phyloP scores from a whole-genome alignment of 2,329 filamentous ascomycete genomes.

The Sporothrix globosa region DNA sequence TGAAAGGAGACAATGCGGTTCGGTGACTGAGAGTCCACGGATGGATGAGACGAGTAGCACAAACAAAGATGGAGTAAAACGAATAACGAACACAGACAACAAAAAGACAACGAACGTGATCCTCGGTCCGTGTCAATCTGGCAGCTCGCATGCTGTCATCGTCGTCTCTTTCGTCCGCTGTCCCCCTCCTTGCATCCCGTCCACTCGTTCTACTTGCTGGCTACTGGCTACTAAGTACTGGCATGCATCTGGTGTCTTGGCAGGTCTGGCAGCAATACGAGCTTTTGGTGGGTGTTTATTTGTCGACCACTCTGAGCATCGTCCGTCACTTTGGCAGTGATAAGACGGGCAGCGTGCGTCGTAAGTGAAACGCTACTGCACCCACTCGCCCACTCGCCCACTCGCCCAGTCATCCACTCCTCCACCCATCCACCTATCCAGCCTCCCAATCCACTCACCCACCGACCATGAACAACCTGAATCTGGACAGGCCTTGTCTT shows the following conservation, averaged over 20 bases:
- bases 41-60: neutral
- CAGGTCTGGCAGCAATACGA: constrained; percentile 16
- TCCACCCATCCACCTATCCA: neutral
- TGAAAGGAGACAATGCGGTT: no score
- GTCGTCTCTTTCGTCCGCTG: neutral
- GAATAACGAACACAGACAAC: neutral
- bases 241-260: constrained; percentile 10
- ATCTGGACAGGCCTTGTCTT: no score
- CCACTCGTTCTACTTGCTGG: neutral
- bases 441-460: neutral
- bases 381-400: neutral
- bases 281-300: neutral
- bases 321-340: no score
- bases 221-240: neutral
- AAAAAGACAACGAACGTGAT: neutral
- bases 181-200: constrained; percentile 9
- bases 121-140: neutral
- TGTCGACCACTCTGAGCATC: no score
- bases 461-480: neutral
- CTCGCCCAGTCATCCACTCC: neutral
- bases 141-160: neutral
- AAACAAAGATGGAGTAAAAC: neutral
- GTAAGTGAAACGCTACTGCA: neutral
- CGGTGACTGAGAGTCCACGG: neutral
- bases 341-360: no score